Evolutionary conservation across 2,329 filamentous ascomycete genomes (phyloP).

Genomic region (Diaporthe citri): DNA sequence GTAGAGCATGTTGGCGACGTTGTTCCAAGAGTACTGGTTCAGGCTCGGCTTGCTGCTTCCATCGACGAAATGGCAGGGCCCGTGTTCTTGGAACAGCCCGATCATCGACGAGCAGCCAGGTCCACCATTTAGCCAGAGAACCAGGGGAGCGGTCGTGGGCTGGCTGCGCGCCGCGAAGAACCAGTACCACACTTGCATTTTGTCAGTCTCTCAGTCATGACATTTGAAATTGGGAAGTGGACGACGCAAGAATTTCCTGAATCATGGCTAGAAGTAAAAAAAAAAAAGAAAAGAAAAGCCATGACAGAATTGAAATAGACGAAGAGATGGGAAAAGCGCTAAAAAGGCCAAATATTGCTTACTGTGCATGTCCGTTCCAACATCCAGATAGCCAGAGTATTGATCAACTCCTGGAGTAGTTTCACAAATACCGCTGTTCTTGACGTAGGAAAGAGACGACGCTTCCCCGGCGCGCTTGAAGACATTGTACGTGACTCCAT

Average conservation of each 20-base stretch:
- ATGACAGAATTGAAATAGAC: too few relatives aligned
- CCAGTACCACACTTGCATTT: slow-evolving; percentile 36
- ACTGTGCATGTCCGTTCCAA: slow-evolving; percentile 46
- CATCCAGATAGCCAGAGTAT: slow-evolving; percentile 63
- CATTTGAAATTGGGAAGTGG: background rate
- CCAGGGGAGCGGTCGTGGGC: slow-evolving; percentile 49
- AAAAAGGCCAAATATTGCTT: background rate
- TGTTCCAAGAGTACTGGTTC: slow-evolving; percentile 60
- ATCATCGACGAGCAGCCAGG: slow-evolving; percentile 56
- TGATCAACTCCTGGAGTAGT: slow-evolving; percentile 63
- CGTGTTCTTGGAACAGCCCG: slow-evolving; percentile 58
- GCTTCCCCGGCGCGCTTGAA: slow-evolving; percentile 62
- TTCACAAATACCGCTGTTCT: slow-evolving; percentile 65
- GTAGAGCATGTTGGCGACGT: slow-evolving; percentile 58
- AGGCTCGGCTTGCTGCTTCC: slow-evolving; percentile 51
- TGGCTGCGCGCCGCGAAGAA: slow-evolving; percentile 53
- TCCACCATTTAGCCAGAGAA: slow-evolving; percentile 55
- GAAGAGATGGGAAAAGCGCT: background rate
- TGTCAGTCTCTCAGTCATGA: background rate
- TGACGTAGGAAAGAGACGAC: slow-evolving; percentile 60
- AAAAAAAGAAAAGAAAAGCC: background rate
- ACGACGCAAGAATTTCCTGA: background rate
- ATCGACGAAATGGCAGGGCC: slow-evolving; percentile 58
- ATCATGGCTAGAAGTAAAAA: too few relatives aligned
- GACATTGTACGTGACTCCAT: slow-evolving; percentile 54